Evolutionary conservation across 345 rosid genomes (phyloP), one percentile per base, ranked within the genome.

Genomic region (Syzygium oleosum): DNA sequence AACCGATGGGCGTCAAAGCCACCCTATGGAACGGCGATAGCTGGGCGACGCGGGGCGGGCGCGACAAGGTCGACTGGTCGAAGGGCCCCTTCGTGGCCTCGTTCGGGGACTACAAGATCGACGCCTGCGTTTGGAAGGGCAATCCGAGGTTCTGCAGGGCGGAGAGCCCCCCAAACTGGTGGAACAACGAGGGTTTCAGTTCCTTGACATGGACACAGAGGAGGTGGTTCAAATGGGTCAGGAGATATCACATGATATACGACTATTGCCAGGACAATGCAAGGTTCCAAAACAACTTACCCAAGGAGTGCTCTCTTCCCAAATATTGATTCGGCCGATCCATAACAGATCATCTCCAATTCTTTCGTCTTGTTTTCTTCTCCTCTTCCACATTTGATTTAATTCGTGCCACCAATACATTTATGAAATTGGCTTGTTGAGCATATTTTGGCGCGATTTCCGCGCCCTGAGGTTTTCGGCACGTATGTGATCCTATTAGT

Each of bases 1-100:
- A 95, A 49, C 97, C 99, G 9, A 95, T 97, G 98, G 89, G 93
- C 87, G 86, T 95, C 86, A 91, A 93, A 68, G 86, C 83, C 52
- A 94, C 93, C 94, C 90, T 97, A 89, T 97, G 98, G 98, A 94
- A 96, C 19, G 99, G 98, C 17, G 98, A 95, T 84, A 92, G 91
- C 88, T 97, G 99, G 99, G 98, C 98, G 16, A 96, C 99, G 55
- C 91, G 94, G 0, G 98, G 98, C 25, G 98, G 98, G 6, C 91
- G 55, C 29, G 97, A 94, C 88, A 97, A 95, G 88, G 89, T 95
- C 23, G 94, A 96, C 51, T 95, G 98, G 99, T 93, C 96, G 38
- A 92, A 93, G 87, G 93, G 93, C 58, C 99, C 99, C 1, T 97
- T 97, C 73, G 88, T 94, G 63, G 94, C 96, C 34, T 93, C 97